phyloP scores from a whole-genome alignment of 305 asterid species.

The Fraxinus greggii region DNA sequence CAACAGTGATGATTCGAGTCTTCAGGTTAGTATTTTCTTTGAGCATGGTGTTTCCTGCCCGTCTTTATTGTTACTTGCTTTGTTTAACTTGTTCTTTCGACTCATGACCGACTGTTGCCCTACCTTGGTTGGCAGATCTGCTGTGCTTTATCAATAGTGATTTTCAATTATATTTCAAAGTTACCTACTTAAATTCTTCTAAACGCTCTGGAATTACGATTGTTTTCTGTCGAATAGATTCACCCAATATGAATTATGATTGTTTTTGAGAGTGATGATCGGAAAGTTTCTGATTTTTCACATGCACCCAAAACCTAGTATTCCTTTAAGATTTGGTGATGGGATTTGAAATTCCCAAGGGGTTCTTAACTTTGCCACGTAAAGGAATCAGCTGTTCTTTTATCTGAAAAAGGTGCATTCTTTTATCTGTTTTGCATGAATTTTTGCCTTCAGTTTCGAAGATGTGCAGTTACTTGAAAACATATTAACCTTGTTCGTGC shows the following conservation, averaged over 20 bases:
- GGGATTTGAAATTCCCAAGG: not conserved
- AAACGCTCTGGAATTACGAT: not conserved
- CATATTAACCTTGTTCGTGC: not conserved
- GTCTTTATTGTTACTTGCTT: not conserved
- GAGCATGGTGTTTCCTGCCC: not conserved
- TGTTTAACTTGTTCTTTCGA: not conserved
- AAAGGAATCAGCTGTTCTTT: conserved; percentile 1
- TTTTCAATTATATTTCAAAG: not conserved
- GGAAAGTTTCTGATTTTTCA: not conserved
- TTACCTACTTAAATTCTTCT: not conserved
- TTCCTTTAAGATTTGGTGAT: conserved; percentile 11
- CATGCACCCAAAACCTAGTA: not conserved
- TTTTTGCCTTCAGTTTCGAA: not conserved
- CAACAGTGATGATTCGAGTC: conserved; percentile 61
- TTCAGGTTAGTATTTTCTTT: conserved; percentile 56
- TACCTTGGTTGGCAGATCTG: not conserved
- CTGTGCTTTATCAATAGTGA: not conserved
- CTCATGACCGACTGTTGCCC: not conserved
- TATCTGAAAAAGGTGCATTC: not conserved
- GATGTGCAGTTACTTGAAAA: not conserved
- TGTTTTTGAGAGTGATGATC: not conserved
- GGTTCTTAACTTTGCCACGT: conserved; percentile 2
- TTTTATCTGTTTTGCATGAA: not conserved
- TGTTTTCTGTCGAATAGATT: not conserved
- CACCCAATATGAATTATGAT: not conserved